Evolutionary conservation across 2,329 filamentous ascomycete genomes (phyloP).

Genomic region (Trichoderma sp.): DNA sequence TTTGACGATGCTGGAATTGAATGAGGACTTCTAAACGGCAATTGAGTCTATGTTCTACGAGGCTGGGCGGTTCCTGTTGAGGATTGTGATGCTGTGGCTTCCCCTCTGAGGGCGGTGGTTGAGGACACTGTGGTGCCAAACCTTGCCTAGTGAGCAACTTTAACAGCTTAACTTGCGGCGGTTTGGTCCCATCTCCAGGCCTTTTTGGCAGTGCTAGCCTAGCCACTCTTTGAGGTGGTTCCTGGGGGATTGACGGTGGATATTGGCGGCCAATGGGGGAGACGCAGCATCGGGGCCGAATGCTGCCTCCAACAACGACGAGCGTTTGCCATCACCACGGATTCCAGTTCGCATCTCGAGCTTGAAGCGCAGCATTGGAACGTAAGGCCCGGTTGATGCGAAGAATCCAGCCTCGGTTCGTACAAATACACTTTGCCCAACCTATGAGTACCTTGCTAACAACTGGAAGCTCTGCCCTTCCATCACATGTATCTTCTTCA

Average conservation of each 20-base stretch:
- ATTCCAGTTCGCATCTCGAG: too few species aligned
- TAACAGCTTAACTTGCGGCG: not conserved
- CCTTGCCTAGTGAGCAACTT: not conserved
- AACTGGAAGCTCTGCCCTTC: too few species aligned
- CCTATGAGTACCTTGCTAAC: too few species aligned
- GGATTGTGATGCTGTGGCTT: constrained; percentile 1
- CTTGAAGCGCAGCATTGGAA: too few species aligned
- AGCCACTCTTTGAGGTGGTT: too few species aligned
- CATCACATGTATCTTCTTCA: not conserved
- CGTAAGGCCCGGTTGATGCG: too few species aligned
- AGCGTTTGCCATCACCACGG: too few species aligned
- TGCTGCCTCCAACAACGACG: not conserved
- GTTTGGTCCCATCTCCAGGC: not conserved
- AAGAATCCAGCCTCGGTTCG: too few species aligned
- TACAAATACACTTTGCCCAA: too few species aligned
- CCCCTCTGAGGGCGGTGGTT: not conserved
- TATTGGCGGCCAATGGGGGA: constrained; percentile 5
- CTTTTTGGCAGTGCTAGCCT: not conserved
- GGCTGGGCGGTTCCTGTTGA: not conserved
- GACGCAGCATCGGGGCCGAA: not conserved
- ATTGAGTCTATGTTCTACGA: not conserved
- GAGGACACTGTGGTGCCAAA: constrained; percentile 10
- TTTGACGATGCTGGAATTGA: not conserved
- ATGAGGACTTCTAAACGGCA: not conserved
- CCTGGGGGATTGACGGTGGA: not conserved